A percentile compares a stretch with the other conserved stretches of the same genome.
Conservation (phyloP, 257 asterid genomes). For the Solanum pennellii region DNA sequence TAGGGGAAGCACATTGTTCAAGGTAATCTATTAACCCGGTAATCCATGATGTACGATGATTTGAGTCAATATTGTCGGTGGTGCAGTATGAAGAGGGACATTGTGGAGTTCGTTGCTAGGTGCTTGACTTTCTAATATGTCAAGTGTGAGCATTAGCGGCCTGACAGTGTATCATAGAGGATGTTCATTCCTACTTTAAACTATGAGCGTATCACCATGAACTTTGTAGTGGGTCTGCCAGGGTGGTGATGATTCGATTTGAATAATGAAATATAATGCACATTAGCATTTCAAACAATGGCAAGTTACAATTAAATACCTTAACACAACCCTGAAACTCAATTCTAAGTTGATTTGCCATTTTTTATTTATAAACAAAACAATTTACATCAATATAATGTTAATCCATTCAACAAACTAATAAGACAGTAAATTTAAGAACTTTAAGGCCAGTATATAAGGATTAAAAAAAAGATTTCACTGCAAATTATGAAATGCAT, state of each 20-base stretch:
- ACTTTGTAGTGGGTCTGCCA: too few species aligned
- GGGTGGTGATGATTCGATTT: too few species aligned
- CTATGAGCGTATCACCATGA: too few species aligned
- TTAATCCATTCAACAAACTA: background rate
- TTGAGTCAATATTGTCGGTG: background rate
- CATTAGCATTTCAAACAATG: background rate
- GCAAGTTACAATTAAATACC: background rate
- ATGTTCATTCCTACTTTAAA: too few species aligned
- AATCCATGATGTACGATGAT: background rate
- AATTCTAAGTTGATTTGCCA: background rate
- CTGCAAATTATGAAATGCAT: background rate
- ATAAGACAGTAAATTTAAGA: too few species aligned
- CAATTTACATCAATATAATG: background rate
- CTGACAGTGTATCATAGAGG: background rate
- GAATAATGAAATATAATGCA: background rate
- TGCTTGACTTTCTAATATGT: background rate
- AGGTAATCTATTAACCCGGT: background rate
- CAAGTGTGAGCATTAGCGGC: background rate
- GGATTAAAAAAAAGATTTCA: background rate
- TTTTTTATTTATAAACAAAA: too few species aligned
- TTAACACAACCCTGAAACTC: background rate
- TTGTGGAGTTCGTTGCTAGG: background rate
- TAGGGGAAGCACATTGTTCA: background rate
- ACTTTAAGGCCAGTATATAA: too few species aligned
- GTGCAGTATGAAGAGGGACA: background rate